These are phyloP conservation scores for Chalciporus pseudorubinellus DNA, from an alignment of 768 basidiomycete species.

Conservation along the genomic window DNA sequence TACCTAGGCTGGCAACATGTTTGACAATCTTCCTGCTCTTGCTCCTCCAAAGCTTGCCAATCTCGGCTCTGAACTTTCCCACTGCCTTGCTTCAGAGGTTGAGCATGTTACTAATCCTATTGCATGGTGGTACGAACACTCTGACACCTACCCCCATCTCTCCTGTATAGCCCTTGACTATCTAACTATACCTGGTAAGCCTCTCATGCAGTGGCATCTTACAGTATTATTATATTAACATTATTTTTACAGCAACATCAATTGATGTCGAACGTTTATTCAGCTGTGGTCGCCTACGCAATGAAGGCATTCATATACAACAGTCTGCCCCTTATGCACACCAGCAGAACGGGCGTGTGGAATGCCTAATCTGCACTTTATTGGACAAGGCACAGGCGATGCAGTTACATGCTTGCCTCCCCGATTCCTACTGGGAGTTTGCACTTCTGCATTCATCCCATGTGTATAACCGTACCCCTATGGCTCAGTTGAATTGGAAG, in stretches of 20 bases:
- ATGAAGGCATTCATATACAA: too few relatives aligned
- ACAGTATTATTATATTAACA: neutral
- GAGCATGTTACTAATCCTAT: neutral
- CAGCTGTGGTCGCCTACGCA: constrained; percentile 25
- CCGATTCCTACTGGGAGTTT: too few relatives aligned
- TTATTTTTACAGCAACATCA: constrained; percentile 29
- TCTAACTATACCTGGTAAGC: constrained; percentile 1
- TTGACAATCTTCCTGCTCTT: constrained; percentile 28
- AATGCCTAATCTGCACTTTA: too few relatives aligned
- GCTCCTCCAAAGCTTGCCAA: neutral
- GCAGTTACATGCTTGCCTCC: too few relatives aligned
- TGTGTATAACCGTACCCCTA: too few relatives aligned
- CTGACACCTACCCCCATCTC: neutral
- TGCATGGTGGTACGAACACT: neutral
- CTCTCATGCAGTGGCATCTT: too few relatives aligned
- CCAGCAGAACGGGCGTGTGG: too few relatives aligned
- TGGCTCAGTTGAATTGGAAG: too few relatives aligned
- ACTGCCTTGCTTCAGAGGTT: neutral
- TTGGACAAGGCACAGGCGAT: too few relatives aligned
- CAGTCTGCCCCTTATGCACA: too few relatives aligned
- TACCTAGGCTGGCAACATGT: constrained; percentile 29
- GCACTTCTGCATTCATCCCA: too few relatives aligned
- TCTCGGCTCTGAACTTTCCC: neutral
- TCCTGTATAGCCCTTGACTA: constrained; percentile 4
- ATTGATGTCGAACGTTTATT: constrained; percentile 31